phyloP scores from a whole-genome alignment of 2,329 filamentous ascomycete genomes.

The Ceratocystis alfenasii region DNA sequence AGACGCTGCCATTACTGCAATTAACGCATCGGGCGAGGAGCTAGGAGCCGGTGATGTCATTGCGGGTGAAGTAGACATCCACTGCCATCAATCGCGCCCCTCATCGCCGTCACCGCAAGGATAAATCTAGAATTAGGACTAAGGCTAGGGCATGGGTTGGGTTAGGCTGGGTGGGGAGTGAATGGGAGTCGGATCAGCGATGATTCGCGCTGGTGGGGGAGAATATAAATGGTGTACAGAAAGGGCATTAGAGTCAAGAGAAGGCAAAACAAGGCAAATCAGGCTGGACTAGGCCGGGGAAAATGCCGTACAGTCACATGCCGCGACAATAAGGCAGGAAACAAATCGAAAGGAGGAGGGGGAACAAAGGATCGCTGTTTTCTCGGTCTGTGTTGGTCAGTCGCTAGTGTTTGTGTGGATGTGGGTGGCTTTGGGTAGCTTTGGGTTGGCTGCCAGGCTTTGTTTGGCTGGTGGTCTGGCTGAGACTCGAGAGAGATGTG shows the following conservation, averaged over 20 bases:
- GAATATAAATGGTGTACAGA: not conserved
- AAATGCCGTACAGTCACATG: not conserved
- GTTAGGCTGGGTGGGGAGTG: not conserved
- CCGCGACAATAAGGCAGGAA: not conserved
- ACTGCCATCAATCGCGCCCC: constrained; percentile 10
- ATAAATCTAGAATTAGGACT: too few relatives aligned
- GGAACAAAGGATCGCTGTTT: not conserved
- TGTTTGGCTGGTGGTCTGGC: not conserved
- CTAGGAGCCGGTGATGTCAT: constrained; percentile 21
- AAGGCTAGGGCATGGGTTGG: not conserved
- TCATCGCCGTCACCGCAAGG: constrained; percentile 7
- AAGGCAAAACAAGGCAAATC: too few relatives aligned
- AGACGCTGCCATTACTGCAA: constrained; percentile 18
- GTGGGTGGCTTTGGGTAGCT: not conserved
- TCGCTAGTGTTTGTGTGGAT: not conserved
- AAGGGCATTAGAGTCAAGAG: too few relatives aligned
- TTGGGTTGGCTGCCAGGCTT: not conserved
- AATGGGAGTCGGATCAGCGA: not conserved
- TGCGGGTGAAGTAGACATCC: constrained; percentile 20
- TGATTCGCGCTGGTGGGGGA: not conserved
- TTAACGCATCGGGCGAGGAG: constrained; percentile 22
- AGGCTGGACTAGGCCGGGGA: too few relatives aligned
- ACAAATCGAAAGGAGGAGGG: not conserved
- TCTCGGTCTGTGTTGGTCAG: not conserved
- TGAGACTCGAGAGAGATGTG: not conserved